phyloP scores from a whole-genome alignment of 495 filamentous ascomycete genomes.

The Cairneyella variabilis region DNA sequence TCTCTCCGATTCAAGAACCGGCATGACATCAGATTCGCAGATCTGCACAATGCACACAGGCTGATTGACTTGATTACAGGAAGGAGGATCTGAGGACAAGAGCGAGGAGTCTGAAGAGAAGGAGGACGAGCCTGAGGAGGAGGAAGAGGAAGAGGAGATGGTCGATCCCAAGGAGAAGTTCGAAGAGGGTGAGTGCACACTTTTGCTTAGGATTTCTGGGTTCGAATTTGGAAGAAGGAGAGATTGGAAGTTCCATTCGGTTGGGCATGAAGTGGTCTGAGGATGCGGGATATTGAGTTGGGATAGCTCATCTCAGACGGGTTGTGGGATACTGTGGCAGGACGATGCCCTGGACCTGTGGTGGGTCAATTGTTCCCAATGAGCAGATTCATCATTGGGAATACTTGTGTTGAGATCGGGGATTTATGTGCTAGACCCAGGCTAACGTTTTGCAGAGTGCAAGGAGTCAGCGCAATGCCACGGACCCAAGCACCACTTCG shows the following conservation, averaged over 20 bases:
- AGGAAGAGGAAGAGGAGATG: slow-evolving; percentile 88
- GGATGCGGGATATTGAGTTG: too few species aligned
- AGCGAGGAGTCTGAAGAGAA: slow-evolving; percentile 40
- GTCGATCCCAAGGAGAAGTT: slow-evolving; percentile 84
- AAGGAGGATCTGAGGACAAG: slow-evolving; percentile 8
- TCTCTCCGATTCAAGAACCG: too few species aligned
- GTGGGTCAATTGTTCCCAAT: too few species aligned
- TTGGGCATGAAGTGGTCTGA: too few species aligned
- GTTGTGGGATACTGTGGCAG: too few species aligned
- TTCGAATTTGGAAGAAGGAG: not conserved
- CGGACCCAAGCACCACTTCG: slow-evolving; percentile 92
- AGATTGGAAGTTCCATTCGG: not conserved
- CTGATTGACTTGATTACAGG: too few species aligned
- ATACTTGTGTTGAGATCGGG: not conserved
- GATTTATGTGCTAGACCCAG: not conserved
- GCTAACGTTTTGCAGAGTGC: slow-evolving; percentile 63
- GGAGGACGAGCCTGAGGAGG: slow-evolving; percentile 58
- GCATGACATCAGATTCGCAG: too few species aligned
- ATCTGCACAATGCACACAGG: too few species aligned
- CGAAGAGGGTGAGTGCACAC: slow-evolving; percentile 73
- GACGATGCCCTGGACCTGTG: too few species aligned
- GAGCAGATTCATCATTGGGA: too few species aligned
- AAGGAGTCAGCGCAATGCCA: slow-evolving; percentile 77
- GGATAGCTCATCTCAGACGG: too few species aligned
- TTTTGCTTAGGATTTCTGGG: slow-evolving; percentile 4